A percentile compares a stretch with the other conserved stretches of the same genome.
These are phyloP conservation scores for Amanita rubescens DNA, from an alignment of 768 basidiomycete species.

Conservation along the genomic window DNA sequence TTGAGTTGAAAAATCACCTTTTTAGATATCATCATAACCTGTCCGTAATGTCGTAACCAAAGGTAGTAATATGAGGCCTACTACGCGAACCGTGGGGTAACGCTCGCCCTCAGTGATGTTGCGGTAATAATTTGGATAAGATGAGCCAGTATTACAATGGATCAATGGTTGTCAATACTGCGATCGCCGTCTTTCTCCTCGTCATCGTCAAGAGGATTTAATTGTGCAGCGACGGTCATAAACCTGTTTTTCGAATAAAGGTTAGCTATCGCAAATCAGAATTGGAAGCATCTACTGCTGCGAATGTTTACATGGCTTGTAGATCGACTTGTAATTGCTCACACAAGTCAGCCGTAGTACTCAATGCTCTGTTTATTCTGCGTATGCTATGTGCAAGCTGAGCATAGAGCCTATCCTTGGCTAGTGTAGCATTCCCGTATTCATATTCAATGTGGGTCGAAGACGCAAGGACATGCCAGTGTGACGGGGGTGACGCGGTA, in stretches of 20 bases:
- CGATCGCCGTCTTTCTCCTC: constrained; percentile 7
- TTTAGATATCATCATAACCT: too few species aligned
- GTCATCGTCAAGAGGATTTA: constrained; percentile 27
- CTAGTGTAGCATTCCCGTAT: constrained; percentile 68
- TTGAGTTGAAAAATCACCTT: too few species aligned
- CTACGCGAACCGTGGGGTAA: too few species aligned
- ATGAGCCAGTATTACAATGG: too few species aligned
- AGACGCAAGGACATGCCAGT: too few species aligned
- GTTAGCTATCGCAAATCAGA: too few species aligned
- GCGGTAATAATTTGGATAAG: too few species aligned
- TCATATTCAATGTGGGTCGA: too few species aligned
- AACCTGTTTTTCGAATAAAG: constrained; percentile 25
- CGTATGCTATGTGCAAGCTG: constrained; percentile 66
- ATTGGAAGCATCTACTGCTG: constrained; percentile 74
- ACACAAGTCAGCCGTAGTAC: constrained; percentile 70
- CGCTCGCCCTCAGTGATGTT: too few species aligned
- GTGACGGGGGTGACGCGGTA: too few species aligned
- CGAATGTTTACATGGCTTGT: constrained; percentile 71
- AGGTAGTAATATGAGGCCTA: too few species aligned
- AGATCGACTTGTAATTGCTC: constrained; percentile 71
- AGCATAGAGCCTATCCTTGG: constrained; percentile 75
- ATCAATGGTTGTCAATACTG: not conserved
- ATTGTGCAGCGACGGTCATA: constrained; percentile 34
- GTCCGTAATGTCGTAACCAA: too few species aligned
- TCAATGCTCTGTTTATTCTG: constrained; percentile 59